Base-by-base conservation (phyloP, 768 basidiomycete genomes). In the Phallus indusiatus region DNA sequence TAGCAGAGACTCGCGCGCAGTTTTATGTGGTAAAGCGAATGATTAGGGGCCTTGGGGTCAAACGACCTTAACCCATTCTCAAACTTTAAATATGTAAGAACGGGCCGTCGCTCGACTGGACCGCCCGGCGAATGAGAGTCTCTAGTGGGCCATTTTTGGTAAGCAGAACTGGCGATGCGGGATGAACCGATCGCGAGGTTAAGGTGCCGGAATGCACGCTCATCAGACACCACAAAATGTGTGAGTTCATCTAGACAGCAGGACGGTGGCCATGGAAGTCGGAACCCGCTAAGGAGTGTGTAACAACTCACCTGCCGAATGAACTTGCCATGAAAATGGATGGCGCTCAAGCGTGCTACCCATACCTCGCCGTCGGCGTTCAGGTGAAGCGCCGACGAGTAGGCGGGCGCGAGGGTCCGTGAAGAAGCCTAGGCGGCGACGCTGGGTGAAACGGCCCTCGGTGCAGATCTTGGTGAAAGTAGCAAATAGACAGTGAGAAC, bases 321-420 rank as follows among this genome's bases (percentile, higher is more conserved):
- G 81, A 85, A 86, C 84, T 86, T 84, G 84, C 85, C 85, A 83
- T 86, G 82, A 86, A 86, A 86, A 86, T 86, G 84, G 85, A 86
- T 86, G 85, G 85, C 84, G 84, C 85, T 87, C 79, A 85, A 86
- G 83, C 79, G 81, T 84, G 79, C 80, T 82, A 85, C 85, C 85
- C 82, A 86, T 81, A 86, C 85, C 81, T 83, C 82, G 76, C 85
- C 82, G 79, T 84, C 78, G 78, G 80, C 74, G 81, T 55, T 55
- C 0, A 17, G 46, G 54, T 55, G 81, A 85, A 69, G 80, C 79
- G 74, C 78, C 78, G 77, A 83, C 78, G 82, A 85, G 82, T 83
- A 84, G 83, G 82, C 80, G 79, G 82, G 81, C 80, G 79, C 84
- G 83, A 22, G 21, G 83, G 83, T 85, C 75, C 70, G 79, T 83